phyloP scores from a whole-genome alignment of 129 eudicot species.

The Artemisia tridentata region DNA sequence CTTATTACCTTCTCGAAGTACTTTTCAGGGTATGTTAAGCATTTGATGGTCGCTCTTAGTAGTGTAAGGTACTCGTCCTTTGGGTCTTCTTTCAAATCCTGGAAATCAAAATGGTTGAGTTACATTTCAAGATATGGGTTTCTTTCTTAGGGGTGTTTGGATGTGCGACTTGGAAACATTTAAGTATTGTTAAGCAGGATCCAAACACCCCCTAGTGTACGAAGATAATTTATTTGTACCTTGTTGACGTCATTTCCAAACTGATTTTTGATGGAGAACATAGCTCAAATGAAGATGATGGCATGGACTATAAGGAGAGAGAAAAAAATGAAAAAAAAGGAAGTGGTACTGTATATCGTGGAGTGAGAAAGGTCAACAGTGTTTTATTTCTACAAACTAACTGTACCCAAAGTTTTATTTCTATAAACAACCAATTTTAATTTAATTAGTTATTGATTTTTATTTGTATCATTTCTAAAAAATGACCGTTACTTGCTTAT shows the following conservation, averaged over 20 bases:
- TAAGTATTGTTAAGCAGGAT: not conserved
- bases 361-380: too few species aligned
- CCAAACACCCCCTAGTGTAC: not conserved
- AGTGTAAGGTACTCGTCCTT: constrained; percentile 62
- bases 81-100: constrained; percentile 57
- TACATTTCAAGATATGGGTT: not conserved
- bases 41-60: constrained; percentile 54
- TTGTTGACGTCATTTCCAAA: constrained; percentile 62
- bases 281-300: too few species aligned
- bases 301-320: too few species aligned
- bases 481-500: too few species aligned
- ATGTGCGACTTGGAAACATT: not conserved
- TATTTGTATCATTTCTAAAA: too few species aligned
- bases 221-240: constrained; percentile 36
- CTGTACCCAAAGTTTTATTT: too few species aligned
- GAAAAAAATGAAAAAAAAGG: too few species aligned
- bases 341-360: too few species aligned
- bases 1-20: constrained; percentile 81
- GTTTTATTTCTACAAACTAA: too few species aligned
- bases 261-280: constrained; percentile 59
- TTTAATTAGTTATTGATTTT: too few species aligned
- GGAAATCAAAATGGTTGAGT: constrained; percentile 9
- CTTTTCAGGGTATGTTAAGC: constrained; percentile 72
- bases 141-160: not conserved
- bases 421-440: too few species aligned